Evolutionary conservation across 768 basidiomycete species (phyloP).

Genomic region (Amanita muscaria): DNA sequence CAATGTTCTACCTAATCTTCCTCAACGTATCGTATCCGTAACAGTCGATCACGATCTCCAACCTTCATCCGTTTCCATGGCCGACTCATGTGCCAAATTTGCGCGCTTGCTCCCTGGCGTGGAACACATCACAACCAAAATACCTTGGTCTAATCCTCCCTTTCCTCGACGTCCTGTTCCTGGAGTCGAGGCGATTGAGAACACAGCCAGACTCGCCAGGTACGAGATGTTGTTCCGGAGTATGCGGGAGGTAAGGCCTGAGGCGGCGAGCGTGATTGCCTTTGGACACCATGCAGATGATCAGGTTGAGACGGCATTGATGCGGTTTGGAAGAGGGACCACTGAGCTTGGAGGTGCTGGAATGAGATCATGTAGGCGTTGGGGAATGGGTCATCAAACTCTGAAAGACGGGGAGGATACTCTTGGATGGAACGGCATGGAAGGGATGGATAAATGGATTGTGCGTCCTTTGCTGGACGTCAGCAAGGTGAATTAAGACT

Average conservation of each 20-base stretch:
- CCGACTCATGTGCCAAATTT: conserved; percentile 31
- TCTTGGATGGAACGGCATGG: conserved; percentile 36
- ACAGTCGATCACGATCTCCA: conserved; percentile 71
- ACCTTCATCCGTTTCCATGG: conserved; percentile 45
- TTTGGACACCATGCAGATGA: conserved; percentile 79
- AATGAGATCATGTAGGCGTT: conserved; percentile 59
- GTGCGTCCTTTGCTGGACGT: conserved; percentile 62
- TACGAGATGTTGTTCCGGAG: conserved; percentile 41
- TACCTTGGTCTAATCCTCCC: conserved; percentile 51
- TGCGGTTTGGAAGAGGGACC: conserved; percentile 56
- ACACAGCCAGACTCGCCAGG: conserved; percentile 48
- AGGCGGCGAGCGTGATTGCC: conserved; percentile 36
- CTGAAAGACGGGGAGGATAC: conserved; percentile 16
- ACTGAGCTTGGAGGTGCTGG: conserved; percentile 50
- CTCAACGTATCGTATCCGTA: conserved; percentile 39
- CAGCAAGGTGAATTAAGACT: too few relatives aligned
- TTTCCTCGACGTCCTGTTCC: conserved; percentile 40
- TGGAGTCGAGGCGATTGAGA: conserved; percentile 37
- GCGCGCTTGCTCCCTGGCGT: conserved; percentile 35
- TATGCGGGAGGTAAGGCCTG: conserved; percentile 10
- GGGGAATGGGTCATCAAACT: conserved; percentile 61
- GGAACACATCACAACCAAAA: conserved; percentile 33
- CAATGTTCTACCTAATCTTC: conserved; percentile 6
- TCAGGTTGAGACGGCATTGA: conserved; percentile 73
- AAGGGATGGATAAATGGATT: conserved; percentile 62